A percentile compares a stretch with the other conserved stretches of the same genome.
Evolutionary conservation across 345 rosid genomes (phyloP).

Genomic region (Heritiera fomes): DNA sequence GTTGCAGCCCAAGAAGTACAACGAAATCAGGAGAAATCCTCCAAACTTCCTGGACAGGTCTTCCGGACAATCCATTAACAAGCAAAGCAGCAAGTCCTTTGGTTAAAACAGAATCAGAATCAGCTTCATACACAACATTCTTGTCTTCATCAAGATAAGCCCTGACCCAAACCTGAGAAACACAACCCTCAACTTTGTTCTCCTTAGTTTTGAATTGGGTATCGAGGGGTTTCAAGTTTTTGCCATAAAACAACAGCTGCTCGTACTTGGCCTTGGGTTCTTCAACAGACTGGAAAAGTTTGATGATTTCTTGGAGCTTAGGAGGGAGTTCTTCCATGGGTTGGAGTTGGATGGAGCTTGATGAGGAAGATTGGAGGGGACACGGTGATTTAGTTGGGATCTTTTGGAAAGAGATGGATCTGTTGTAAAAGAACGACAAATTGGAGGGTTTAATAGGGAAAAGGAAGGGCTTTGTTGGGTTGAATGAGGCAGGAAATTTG

Average conservation of each 20-base stretch:
- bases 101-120: constrained; percentile 80
- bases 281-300: constrained; percentile 73
- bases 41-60: constrained; percentile 64
- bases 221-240: constrained; percentile 67
- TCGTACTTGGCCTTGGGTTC: constrained; percentile 76
- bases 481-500: constrained; percentile 34
- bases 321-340: constrained; percentile 80
- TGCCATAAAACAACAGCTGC: constrained; percentile 82
- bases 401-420: constrained; percentile 48
- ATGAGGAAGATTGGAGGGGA: constrained; percentile 32
- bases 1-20: constrained; percentile 76
- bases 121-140: constrained; percentile 86
- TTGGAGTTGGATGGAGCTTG: constrained; percentile 52
- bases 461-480: constrained; percentile 12
- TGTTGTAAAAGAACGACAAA: constrained; percentile 30
- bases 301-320: constrained; percentile 73
- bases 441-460: constrained; percentile 30
- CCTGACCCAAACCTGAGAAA: constrained; percentile 96
- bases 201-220: constrained; percentile 64
- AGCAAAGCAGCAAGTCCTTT: constrained; percentile 93
- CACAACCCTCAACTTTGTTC: constrained; percentile 92
- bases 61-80: constrained; percentile 77
- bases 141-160: constrained; percentile 62
- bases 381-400: constrained; percentile 26
- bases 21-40: constrained; percentile 77